These are phyloP conservation scores for Tritrichomonas foetus DNA, from an alignment of 208 protist genomes.

Conservation along the genomic window DNA sequence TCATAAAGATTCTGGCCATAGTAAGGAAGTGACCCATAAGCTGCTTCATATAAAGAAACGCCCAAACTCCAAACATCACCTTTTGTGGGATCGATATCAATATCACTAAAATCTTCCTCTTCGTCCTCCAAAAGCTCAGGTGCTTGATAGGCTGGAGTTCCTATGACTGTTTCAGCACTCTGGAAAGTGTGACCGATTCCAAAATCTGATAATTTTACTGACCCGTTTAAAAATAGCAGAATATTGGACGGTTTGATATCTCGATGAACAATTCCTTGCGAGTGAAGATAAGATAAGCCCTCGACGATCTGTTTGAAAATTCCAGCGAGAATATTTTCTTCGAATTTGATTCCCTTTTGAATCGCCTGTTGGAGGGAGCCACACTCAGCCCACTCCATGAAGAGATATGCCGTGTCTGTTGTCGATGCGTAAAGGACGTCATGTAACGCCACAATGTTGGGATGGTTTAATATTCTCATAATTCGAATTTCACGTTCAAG, in stretches of 20 bases:
- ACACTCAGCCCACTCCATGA: neutral
- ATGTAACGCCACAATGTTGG: neutral
- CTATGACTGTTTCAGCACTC: neutral
- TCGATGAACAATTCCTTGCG: neutral
- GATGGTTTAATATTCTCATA: no score
- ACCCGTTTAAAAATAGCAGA: neutral
- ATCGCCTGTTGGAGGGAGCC: neutral
- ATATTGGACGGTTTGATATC: neutral
- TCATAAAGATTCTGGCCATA: neutral
- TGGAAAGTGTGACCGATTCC: neutral
- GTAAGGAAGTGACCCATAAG: neutral
- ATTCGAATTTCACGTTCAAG: no score
- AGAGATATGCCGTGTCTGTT: neutral
- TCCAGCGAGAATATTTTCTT: neutral
- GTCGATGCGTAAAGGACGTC: neutral
- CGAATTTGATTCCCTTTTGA: neutral
- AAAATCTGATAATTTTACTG: neutral
- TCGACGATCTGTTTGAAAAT: neutral
- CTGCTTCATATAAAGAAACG: neutral
- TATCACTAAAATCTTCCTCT: neutral
- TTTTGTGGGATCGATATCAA: neutral
- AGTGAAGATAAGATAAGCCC: neutral
- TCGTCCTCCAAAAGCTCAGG: neutral
- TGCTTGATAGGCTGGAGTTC: neutral
- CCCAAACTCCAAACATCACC: neutral